Conservation (phyloP, 192 early-diverging fungal species). For the Helicostylum pulchrum region DNA sequence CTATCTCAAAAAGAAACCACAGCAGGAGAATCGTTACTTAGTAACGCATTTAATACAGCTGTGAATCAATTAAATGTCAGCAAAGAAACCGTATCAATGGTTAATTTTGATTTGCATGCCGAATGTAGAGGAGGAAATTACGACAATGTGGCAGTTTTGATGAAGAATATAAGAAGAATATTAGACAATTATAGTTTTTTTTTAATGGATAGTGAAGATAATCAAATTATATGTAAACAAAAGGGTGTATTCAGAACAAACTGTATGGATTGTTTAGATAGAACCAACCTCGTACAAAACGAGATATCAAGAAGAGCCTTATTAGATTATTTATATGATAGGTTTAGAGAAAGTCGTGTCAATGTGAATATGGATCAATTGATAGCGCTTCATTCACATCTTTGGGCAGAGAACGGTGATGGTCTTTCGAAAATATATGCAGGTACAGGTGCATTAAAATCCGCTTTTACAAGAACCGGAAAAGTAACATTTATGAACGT, state of each 20-base stretch:
- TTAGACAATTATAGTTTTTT: conserved; percentile 70
- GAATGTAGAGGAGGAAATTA: conserved; percentile 76
- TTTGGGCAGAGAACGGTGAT: conserved; percentile 92
- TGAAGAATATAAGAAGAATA: conserved; percentile 45
- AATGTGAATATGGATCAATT: conserved; percentile 23
- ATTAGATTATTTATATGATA: conserved; percentile 41
- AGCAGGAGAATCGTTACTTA: conserved; percentile 63
- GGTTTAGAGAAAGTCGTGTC: conserved; percentile 23
- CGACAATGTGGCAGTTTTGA: conserved; percentile 63
- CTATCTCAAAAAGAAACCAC: conserved; percentile 64
- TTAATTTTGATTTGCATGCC: conserved; percentile 82
- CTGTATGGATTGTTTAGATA: conserved; percentile 99
- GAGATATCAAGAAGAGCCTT: conserved; percentile 58
- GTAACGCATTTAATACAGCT: conserved; percentile 61
- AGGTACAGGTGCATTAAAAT: conserved; percentile 94
- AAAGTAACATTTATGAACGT: conserved; percentile 82
- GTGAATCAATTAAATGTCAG: conserved; percentile 42
- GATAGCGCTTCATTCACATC: conserved; percentile 50
- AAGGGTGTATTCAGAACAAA: conserved; percentile 90
- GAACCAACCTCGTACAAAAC: conserved; percentile 98
- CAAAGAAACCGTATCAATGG: conserved; percentile 55
- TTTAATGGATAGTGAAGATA: conserved; percentile 57
- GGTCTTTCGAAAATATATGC: conserved; percentile 89
- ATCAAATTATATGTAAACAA: conserved; percentile 61
- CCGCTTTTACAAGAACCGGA: conserved; percentile 83